Evolutionary conservation across 169 alveolate species (phyloP).

Genomic region (Eimeria falciformis): DNA sequence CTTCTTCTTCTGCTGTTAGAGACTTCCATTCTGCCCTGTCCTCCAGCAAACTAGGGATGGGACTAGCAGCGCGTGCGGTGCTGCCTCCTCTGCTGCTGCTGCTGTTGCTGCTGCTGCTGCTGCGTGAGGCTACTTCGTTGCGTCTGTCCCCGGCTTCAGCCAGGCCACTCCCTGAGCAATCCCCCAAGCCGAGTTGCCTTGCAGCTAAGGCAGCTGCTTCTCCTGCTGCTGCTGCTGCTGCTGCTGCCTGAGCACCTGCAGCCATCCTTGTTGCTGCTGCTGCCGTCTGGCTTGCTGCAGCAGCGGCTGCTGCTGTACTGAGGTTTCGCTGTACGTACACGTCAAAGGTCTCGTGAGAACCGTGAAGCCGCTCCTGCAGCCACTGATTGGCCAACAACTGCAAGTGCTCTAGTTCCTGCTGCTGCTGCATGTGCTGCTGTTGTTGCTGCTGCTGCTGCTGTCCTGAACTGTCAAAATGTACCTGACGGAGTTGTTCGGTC

Average conservation of each 20-base stretch:
- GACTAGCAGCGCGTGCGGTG: not conserved
- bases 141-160: conserved; percentile 25
- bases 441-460: conserved; percentile 8
- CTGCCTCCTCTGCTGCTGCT: conserved; percentile 41
- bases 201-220: conserved; percentile 15
- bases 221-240: conserved; percentile 9
- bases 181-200: not conserved
- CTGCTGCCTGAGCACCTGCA: conserved; percentile 4
- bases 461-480: not conserved
- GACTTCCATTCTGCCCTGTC: conserved; percentile 5
- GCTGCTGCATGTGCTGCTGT: not conserved
- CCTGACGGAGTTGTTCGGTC: not conserved
- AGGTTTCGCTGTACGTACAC: not conserved
- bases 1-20: not conserved
- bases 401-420: conserved; percentile 5
- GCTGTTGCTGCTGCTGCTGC: conserved; percentile 47
- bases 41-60: not conserved
- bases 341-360: conserved; percentile 30
- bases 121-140: not conserved
- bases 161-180: not conserved
- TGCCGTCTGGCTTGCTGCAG: conserved; percentile 30
- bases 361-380: conserved; percentile 20
- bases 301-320: conserved; percentile 51
- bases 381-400: conserved; percentile 23
- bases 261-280: conserved; percentile 30